Evolutionary conservation across 176 grass and related monocot genomes (phyloP).

Genomic region (Eragrostis nindensis): DNA sequence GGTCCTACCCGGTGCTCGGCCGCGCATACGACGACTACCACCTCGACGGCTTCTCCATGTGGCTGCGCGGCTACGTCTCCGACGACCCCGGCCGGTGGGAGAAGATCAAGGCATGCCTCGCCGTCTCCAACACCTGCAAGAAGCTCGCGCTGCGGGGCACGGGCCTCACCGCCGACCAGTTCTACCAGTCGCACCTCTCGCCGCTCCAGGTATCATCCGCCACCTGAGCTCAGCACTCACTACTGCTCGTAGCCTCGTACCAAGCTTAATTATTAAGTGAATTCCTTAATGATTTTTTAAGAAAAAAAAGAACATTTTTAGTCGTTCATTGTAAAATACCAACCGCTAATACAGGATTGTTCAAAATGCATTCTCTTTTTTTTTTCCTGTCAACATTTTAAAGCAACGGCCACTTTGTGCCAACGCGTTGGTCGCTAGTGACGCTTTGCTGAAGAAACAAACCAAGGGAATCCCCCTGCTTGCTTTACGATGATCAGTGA

Average conservation of each 20-base stretch:
- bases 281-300: neutral
- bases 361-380: neutral
- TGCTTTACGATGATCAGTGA: neutral
- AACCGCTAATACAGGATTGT: neutral
- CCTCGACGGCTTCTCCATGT: conserved; percentile 80
- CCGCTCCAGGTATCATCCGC: conserved; percentile 64
- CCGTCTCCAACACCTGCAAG: conserved; percentile 71
- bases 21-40: conserved; percentile 79
- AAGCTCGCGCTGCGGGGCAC: conserved; percentile 49
- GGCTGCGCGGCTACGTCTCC: conserved; percentile 70
- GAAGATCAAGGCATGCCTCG: conserved; percentile 67
- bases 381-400: neutral
- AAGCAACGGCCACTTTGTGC: neutral
- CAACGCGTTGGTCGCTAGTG: neutral
- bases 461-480: neutral
- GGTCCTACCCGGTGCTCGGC: conserved; percentile 58
- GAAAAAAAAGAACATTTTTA: neutral
- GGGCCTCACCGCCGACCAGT: conserved; percentile 60
- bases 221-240: neutral
- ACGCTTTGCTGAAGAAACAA: neutral
- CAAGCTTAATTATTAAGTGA: neutral
- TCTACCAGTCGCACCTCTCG: conserved; percentile 61
- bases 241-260: neutral
- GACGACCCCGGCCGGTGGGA: conserved; percentile 63
- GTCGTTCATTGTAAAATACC: neutral